Evolutionary conservation across 2,329 filamentous ascomycete species (phyloP).

Genomic region (Scedosporium apiospermum): DNA sequence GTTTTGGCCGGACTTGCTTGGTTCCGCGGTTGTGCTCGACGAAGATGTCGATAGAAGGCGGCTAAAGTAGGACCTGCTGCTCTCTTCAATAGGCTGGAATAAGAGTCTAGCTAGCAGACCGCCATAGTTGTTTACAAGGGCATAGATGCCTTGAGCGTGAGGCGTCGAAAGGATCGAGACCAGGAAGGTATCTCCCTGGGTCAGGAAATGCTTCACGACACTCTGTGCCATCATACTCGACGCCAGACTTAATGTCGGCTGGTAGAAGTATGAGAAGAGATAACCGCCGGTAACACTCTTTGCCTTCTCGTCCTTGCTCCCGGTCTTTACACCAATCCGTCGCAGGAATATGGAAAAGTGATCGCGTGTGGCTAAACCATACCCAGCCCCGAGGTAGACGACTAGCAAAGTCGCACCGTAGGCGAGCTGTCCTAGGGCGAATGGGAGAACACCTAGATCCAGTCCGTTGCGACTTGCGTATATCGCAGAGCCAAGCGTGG

Average conservation of each 20-base stretch:
- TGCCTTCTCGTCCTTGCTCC: background rate
- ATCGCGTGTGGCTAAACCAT: conserved; percentile 40
- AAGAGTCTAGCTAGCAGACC: conserved; percentile 79
- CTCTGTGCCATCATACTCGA: conserved; percentile 82
- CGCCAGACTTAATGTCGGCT: conserved; percentile 60
- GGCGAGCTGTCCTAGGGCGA: conserved; percentile 74
- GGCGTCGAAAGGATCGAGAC: conserved; percentile 70
- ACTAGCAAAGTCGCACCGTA: conserved; percentile 62
- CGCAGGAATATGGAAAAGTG: conserved; percentile 61
- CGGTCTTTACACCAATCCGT: background rate
- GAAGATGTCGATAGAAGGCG: conserved; percentile 50
- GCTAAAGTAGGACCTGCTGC: conserved; percentile 81
- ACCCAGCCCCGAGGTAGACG: conserved; percentile 60
- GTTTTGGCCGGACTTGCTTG: conserved; percentile 11
- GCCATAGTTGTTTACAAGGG: conserved; percentile 89
- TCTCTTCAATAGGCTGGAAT: conserved; percentile 94
- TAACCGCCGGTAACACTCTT: conserved; percentile 25
- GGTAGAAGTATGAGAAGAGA: conserved; percentile 54
- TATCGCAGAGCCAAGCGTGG: conserved; percentile 62
- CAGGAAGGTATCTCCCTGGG: conserved; percentile 87
- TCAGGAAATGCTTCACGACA: conserved; percentile 83
- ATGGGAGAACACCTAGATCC: conserved; percentile 71
- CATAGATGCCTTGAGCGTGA: conserved; percentile 80
- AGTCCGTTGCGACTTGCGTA: conserved; percentile 42
- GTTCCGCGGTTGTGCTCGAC: conserved; percentile 8